phyloP scores from a whole-genome alignment of 2,329 filamentous ascomycete species.

The Davidsoniella virescens region DNA sequence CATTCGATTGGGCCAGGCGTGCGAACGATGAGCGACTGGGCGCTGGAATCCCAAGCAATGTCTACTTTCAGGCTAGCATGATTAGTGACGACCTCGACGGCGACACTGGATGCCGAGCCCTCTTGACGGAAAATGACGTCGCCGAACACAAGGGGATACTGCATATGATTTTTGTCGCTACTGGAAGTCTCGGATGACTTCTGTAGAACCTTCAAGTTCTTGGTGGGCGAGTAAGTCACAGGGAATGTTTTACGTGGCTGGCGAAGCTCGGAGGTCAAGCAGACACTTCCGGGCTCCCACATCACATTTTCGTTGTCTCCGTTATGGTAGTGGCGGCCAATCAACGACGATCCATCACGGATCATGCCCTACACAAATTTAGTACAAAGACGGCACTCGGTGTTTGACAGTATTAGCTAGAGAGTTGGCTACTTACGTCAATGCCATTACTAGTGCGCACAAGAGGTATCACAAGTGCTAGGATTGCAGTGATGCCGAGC shows the following conservation, averaged over 20 bases:
- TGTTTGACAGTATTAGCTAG: too few species aligned
- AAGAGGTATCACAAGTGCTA: too few species aligned
- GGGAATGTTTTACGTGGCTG: background rate
- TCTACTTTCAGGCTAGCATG: background rate
- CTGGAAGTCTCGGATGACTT: background rate
- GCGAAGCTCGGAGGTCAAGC: background rate
- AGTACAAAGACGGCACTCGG: background rate
- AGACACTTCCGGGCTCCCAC: slow-evolving; percentile 1
- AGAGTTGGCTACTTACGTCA: too few species aligned
- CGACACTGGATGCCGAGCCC: background rate
- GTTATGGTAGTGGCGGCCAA: background rate
- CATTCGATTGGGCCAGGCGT: background rate
- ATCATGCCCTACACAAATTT: background rate
- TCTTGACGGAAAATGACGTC: background rate
- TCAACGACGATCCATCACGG: background rate
- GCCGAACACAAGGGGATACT: background rate
- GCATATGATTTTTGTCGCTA: background rate
- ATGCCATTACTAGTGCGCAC: too few species aligned
- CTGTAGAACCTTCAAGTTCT: slow-evolving; percentile 1
- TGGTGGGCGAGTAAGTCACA: background rate
- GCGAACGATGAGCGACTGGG: background rate
- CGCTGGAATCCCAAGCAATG: background rate
- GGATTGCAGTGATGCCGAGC: too few species aligned
- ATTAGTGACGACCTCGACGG: background rate
- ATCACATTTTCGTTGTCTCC: background rate